Evolutionary conservation across 2,329 filamentous ascomycete genomes (phyloP).

Genomic region (Alternaria solani): DNA sequence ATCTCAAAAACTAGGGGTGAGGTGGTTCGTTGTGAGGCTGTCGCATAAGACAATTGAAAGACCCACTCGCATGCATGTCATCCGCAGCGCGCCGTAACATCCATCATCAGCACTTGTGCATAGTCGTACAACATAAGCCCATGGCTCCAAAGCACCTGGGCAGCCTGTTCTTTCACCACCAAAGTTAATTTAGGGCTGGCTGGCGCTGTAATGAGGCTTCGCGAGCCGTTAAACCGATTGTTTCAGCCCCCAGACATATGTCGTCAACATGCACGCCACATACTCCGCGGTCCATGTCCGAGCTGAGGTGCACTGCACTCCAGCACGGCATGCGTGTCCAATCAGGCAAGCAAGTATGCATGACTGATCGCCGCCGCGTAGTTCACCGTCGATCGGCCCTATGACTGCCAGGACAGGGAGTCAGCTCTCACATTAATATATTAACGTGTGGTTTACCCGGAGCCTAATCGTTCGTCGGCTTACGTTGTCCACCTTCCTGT

Average conservation of each 20-base stretch:
- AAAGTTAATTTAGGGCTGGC: not conserved
- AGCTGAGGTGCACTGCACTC: not conserved
- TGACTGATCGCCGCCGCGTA: slow-evolving; percentile 5
- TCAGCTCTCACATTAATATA: not conserved
- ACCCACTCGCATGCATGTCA: not conserved
- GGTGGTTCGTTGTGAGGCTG: not conserved
- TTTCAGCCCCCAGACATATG: not conserved
- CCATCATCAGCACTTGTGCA: not conserved
- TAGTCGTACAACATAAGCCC: not conserved
- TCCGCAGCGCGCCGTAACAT: not conserved
- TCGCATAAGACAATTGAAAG: not conserved
- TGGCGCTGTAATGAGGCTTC: not conserved
- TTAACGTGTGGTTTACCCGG: not conserved
- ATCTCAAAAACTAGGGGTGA: not conserved
- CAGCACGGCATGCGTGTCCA: not conserved
- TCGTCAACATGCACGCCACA: slow-evolving; percentile 7
- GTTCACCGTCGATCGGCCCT: not conserved
- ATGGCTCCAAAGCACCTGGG: not conserved
- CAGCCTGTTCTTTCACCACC: not conserved
- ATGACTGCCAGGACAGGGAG: not conserved
- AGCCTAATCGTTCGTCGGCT: not conserved
- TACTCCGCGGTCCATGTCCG: not conserved
- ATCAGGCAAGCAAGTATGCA: slow-evolving; percentile 5
- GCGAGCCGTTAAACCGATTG: slow-evolving; percentile 2
- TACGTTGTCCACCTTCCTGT: not conserved